Conservation (phyloP, 2,329 filamentous ascomycete genomes). For the Fusarium anthophilum region DNA sequence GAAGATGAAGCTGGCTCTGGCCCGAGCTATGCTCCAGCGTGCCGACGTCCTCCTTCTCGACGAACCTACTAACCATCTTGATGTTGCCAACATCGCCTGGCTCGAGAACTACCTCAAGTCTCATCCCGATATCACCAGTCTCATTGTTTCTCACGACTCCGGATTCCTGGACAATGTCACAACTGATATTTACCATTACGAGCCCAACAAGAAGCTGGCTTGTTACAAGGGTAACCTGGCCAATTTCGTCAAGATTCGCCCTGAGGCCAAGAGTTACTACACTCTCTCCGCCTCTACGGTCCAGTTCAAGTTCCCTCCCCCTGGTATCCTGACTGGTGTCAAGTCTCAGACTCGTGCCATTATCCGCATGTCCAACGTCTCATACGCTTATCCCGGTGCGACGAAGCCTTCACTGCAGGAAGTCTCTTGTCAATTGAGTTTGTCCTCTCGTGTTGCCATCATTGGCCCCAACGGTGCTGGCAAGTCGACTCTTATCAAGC, state of each 20-base stretch:
- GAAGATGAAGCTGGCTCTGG: constrained; percentile 99
- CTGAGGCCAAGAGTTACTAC: constrained; percentile 98
- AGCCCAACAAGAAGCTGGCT: constrained; percentile 90
- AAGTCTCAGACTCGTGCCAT: constrained; percentile 95
- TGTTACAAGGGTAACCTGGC: constrained; percentile 85
- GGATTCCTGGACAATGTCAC: constrained; percentile 97
- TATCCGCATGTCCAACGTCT: constrained; percentile 91
- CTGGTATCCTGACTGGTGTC: constrained; percentile 92
- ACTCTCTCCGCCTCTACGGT: constrained; percentile 88
- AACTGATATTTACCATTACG: constrained; percentile 99
- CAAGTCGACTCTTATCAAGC: constrained; percentile 97
- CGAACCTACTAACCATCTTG: constrained; percentile 98
- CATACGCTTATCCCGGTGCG: constrained; percentile 92
- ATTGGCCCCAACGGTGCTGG: constrained; percentile 98
- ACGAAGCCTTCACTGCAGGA: constrained; percentile 87
- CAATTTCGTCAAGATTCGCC: constrained; percentile 86
- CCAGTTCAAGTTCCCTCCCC: constrained; percentile 97
- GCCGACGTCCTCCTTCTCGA: constrained; percentile 97
- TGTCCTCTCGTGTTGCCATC: constrained; percentile 94
- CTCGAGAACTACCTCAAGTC: constrained; percentile 92
- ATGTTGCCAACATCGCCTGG: constrained; percentile 96
- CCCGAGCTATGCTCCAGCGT: constrained; percentile 93
- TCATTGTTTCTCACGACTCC: constrained; percentile 99
- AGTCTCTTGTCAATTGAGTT: constrained; percentile 84
- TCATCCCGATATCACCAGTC: constrained; percentile 95